Percentiles rank a stretch among this genome's conserved stretches.
phyloP scores from a whole-genome alignment of 352 stramenopile genomes.

The Peronospora tabacina region DNA sequence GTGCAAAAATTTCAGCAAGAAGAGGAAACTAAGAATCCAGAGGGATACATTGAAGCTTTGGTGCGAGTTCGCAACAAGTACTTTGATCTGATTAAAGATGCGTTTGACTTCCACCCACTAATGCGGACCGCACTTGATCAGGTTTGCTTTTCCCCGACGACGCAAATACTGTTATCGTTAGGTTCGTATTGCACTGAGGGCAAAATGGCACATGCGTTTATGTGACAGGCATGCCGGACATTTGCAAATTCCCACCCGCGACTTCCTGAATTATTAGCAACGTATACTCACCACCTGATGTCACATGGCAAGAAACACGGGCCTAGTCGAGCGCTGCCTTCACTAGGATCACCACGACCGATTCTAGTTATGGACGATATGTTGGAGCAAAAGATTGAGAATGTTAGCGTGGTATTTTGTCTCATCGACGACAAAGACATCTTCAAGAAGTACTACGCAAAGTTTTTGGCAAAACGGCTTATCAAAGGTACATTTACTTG shows the following conservation, averaged over 20 bases:
- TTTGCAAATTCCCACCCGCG: conserved; percentile 80
- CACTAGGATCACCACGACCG: conserved; percentile 20
- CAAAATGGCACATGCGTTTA: neutral
- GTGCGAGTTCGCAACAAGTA: conserved; percentile 80
- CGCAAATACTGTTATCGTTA: neutral
- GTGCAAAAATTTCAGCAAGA: conserved; percentile 75
- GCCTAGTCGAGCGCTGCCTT: conserved; percentile 15
- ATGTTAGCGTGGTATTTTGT: conserved; percentile 78
- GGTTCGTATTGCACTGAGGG: neutral
- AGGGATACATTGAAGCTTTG: conserved; percentile 80
- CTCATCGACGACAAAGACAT: conserved; percentile 87
- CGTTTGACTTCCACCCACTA: conserved; percentile 71
- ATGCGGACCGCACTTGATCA: conserved; percentile 81
- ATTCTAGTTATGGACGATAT: conserved; percentile 36
- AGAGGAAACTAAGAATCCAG: conserved; percentile 70
- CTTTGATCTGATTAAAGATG: conserved; percentile 78
- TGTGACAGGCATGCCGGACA: conserved; percentile 53
- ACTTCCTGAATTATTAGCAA: conserved; percentile 71
- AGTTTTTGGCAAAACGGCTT: conserved; percentile 73
- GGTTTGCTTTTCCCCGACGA: conserved; percentile 22
- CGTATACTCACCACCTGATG: conserved; percentile 83
- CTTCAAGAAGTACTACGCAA: conserved; percentile 87
- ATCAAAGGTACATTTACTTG: conserved; percentile 60
- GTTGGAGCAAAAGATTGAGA: conserved; percentile 75
- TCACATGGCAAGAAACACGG: conserved; percentile 51